Evolutionary conservation across 306 rosid genomes (phyloP), one percentile per base, ranked within the genome.

Genomic region (Arachis stenosperma): DNA sequence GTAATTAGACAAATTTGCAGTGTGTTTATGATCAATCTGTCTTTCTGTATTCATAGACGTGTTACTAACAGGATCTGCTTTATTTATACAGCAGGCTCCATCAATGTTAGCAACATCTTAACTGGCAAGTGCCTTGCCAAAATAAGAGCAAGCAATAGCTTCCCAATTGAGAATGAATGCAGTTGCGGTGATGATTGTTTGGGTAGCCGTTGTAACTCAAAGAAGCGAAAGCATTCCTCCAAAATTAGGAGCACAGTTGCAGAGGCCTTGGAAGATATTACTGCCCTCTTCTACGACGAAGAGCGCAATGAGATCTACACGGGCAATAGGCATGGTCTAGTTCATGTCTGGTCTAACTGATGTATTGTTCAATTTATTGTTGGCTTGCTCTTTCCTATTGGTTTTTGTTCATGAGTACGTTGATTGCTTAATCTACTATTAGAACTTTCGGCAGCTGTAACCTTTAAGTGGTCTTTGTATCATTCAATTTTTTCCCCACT

Each of bases 251-350:
- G 92, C 88, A 88, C 97, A 5, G 99, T 92, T n/a, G 89, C 90
- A 2, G 98, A 95, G 83, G 98, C 99, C 62, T 84, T 92, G 90
- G 98, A 95, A 87, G 99, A 95, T 69, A 95, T 92, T 62, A 95
- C 98, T n/a, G 99, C 99, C 51, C 97, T 95, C 70, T 95, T 91
- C 82, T 95, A 95, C 3, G 99, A 95, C 6, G 99, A 95, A 84
- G 99, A 95, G 75, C 93, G 98, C 65, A 95, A 95, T 57, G 99
- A 95, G 83, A 91, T 95, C 75, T 92, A 95, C 68, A 95, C 98
- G 0, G 99, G 99, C 69, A 95, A 91, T 76, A 86, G 95, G 80
- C 91, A 90, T 3, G 98, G 99, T 56, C 79, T 95, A 37, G 97
- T 95, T 81, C 99, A 95, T 71, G 99, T 95, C 54, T 95, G 99